phyloP scores from a whole-genome alignment of 1,284 basidiomycete species.

The Inonotus hispidus region DNA sequence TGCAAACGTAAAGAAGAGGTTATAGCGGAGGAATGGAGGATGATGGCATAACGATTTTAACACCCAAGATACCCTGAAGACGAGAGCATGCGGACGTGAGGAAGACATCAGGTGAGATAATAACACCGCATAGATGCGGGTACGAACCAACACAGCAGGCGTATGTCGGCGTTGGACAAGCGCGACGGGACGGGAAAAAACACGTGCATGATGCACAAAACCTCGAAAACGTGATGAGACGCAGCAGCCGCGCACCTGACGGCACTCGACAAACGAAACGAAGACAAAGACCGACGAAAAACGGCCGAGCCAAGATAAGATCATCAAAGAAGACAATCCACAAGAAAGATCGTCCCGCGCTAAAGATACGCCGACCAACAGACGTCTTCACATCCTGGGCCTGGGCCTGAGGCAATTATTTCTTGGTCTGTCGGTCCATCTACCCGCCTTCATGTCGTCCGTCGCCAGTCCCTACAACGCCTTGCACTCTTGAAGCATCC shows the following conservation, averaged over 20 bases:
- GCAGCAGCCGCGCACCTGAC: background rate
- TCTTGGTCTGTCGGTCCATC: background rate
- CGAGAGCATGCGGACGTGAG: too few relatives aligned
- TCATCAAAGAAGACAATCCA: background rate
- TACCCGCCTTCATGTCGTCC: constrained; percentile 17
- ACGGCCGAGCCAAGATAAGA: background rate
- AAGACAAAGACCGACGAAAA: background rate
- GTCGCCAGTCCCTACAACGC: constrained; percentile 3
- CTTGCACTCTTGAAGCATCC: background rate
- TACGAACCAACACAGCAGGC: background rate
- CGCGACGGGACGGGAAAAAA: background rate
- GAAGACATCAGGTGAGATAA: too few relatives aligned
- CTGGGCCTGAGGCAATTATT: background rate
- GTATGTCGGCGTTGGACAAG: background rate
- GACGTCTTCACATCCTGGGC: background rate
- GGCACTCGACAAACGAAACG: background rate
- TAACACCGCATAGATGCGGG: too few relatives aligned
- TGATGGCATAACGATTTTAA: too few relatives aligned
- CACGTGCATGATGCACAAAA: background rate
- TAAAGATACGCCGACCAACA: background rate
- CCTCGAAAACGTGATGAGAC: too few relatives aligned
- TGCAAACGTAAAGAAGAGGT: too few relatives aligned
- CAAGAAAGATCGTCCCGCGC: background rate
- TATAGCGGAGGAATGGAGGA: too few relatives aligned
- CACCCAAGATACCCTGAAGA: too few relatives aligned